Evolutionary conservation across 1,284 basidiomycete species (phyloP).

Genomic region (Rhizoctonia solani): DNA sequence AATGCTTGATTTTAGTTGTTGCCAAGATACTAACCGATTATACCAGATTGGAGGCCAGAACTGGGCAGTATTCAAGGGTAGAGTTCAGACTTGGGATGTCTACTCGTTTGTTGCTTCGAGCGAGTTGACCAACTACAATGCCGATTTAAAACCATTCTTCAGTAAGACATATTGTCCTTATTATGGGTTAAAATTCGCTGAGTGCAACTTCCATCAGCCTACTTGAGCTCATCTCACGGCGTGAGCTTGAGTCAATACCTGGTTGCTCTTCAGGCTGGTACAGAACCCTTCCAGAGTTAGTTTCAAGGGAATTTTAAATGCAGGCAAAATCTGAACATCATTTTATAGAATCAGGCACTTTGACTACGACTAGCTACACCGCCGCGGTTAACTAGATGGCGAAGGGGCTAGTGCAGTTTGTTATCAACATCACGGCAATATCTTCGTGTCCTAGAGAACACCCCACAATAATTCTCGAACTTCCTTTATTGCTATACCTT

Average conservation of each 20-base stretch:
- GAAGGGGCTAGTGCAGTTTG: too few relatives aligned
- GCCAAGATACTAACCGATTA: constrained; percentile 45
- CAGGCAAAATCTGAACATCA: too few relatives aligned
- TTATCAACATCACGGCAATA: too few relatives aligned
- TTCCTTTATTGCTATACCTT: too few relatives aligned
- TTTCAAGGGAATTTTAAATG: background rate
- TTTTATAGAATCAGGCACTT: too few relatives aligned
- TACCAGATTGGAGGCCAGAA: constrained; percentile 47
- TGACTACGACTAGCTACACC: too few relatives aligned
- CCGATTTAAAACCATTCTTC: constrained; percentile 48
- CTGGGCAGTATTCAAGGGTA: constrained; percentile 49
- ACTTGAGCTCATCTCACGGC: constrained; percentile 26
- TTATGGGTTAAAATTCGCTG: too few relatives aligned
- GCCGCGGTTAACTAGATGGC: too few relatives aligned
- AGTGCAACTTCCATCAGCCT: constrained; percentile 41
- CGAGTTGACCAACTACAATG: constrained; percentile 46
- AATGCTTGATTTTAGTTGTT: constrained; percentile 41
- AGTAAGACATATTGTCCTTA: constrained; percentile 40
- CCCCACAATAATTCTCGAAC: too few relatives aligned
- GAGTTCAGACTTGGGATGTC: too few relatives aligned
- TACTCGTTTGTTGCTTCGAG: too few relatives aligned
- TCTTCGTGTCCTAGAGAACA: too few relatives aligned
- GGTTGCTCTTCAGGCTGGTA: constrained; percentile 34
- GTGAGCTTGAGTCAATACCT: constrained; percentile 32
- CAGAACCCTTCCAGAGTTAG: constrained; percentile 29